These are phyloP conservation scores for Cinnamomum chago DNA, from an alignment of 164 flowering plant genomes.

Conservation along the genomic window DNA sequence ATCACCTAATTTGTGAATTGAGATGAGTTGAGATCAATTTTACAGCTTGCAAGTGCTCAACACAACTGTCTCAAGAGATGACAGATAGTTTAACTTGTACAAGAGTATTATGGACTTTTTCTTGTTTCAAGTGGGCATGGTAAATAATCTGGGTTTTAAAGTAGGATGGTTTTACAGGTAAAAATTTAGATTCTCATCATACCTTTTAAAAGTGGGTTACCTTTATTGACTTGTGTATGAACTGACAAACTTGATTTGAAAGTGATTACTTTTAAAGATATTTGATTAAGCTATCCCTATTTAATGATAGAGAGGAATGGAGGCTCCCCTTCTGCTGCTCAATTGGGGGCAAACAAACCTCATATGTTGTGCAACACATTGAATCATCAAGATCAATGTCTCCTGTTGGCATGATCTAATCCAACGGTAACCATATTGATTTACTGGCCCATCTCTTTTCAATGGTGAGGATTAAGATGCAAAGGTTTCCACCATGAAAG, in stretches of 20 bases:
- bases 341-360: too few relatives aligned
- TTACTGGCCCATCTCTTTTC: too few relatives aligned
- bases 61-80: not conserved
- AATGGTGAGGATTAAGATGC: too few relatives aligned
- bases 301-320: not conserved
- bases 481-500: too few relatives aligned
- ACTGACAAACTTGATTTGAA: not conserved
- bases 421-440: too few relatives aligned
- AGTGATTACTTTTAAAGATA: not conserved
- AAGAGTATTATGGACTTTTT: not conserved
- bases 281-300: not conserved
- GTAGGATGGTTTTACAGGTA: not conserved
- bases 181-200: not conserved
- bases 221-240: not conserved
- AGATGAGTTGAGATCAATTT: not conserved
- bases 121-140: not conserved
- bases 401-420: too few relatives aligned
- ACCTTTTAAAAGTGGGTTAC: not conserved
- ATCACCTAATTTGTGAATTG: not conserved
- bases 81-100: not conserved
- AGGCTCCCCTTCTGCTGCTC: too few relatives aligned
- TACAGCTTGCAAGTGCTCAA: not conserved
- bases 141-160: too few relatives aligned
- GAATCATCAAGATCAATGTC: too few relatives aligned
- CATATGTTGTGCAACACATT: too few relatives aligned